phyloP scores from a whole-genome alignment of 73 alveolate species.

The Paramecium tetraurelia region DNA sequence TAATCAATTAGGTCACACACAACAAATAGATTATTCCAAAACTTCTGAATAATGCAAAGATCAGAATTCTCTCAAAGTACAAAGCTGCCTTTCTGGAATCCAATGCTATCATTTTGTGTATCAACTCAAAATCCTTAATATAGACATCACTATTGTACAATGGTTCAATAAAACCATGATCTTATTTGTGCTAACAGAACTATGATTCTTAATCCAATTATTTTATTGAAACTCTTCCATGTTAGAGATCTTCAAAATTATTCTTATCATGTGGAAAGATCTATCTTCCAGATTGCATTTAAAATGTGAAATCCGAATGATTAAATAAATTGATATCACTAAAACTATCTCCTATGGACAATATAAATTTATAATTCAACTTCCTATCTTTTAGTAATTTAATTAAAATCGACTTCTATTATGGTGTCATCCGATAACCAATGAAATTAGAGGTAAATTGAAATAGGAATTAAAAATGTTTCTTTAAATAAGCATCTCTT shows the following conservation, averaged over 20 bases:
- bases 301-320: slow-evolving; percentile 18
- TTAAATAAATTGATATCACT: slow-evolving; percentile 33
- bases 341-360: slow-evolving; percentile 34
- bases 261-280: neutral
- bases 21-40: neutral
- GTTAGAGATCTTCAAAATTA: neutral
- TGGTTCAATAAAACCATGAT: neutral
- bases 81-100: neutral
- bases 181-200: neutral
- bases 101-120: neutral
- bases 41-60: slow-evolving; percentile 6
- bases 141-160: neutral
- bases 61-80: neutral
- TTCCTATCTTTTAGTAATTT: neutral
- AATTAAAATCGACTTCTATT: neutral
- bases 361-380: neutral
- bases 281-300: neutral
- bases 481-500: neutral
- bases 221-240: neutral
- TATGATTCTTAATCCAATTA: neutral
- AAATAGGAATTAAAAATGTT: slow-evolving; percentile 1
- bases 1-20: neutral
- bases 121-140: neutral
- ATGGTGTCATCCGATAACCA: slow-evolving; percentile 16
- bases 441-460: slow-evolving; percentile 7